phyloP scores from a whole-genome alignment of 768 basidiomycete genomes.

The Hydnomerulius pinastri region DNA sequence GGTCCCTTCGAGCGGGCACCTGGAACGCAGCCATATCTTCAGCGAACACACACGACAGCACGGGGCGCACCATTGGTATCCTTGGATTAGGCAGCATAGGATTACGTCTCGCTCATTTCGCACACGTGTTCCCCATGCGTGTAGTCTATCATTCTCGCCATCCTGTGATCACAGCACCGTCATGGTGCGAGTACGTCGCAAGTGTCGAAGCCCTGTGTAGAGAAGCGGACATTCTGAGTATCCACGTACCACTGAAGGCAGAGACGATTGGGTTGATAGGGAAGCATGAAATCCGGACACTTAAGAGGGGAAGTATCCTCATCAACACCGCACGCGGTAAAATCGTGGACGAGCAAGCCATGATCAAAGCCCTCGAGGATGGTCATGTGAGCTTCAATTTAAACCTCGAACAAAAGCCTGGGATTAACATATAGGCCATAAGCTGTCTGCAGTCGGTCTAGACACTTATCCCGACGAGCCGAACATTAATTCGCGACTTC shows the following conservation, averaged over 20 bases:
- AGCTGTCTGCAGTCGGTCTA: constrained; percentile 77
- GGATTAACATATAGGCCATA: neutral
- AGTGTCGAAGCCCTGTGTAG: constrained; percentile 61
- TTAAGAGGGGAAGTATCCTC: constrained; percentile 73
- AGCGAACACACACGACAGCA: constrained; percentile 54
- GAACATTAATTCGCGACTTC: constrained; percentile 66
- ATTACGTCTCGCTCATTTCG: constrained; percentile 62
- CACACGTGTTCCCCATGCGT: constrained; percentile 81
- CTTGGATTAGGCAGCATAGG: constrained; percentile 76
- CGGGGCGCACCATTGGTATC: constrained; percentile 65
- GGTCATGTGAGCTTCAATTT: constrained; percentile 69
- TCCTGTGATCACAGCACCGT: constrained; percentile 54
- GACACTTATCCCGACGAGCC: constrained; percentile 86
- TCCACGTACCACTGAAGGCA: constrained; percentile 75
- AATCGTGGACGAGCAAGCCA: constrained; percentile 81
- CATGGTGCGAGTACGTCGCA: constrained; percentile 76
- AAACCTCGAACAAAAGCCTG: neutral
- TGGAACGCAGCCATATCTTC: constrained; percentile 59
- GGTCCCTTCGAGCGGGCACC: constrained; percentile 44
- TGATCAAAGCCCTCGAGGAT: constrained; percentile 78
- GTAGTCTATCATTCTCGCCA: constrained; percentile 74
- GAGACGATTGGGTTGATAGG: constrained; percentile 73
- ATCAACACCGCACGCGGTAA: constrained; percentile 86
- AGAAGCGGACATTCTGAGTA: constrained; percentile 76
- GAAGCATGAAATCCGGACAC: constrained; percentile 67